Base-by-base conservation (phyloP, 495 filamentous ascomycete species). In the Podospora fimiseda region DNA sequence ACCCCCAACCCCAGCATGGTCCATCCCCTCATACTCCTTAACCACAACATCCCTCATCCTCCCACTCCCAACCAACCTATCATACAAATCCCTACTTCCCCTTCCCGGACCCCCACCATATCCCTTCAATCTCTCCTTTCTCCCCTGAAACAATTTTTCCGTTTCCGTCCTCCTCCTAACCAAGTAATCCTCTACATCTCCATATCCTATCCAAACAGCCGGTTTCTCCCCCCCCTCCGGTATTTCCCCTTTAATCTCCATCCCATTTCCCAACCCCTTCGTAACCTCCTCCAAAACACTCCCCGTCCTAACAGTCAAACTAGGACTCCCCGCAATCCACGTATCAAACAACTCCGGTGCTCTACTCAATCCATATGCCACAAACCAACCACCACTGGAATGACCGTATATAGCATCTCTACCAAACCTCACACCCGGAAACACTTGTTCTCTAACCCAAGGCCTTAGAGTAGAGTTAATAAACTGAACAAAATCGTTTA, bases 21-120 rank as follows among this genome's bases (percentile, higher is more conserved):
- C 59, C 43, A 52, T 37, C 14, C 59, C 59, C 27, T 7, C 27
- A 36, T 58, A 61, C 48, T 52, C 55, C 40, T 58, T 61, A n/a
- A 61, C 21, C 48, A 50, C 49, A 21, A 58, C 41, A 43, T 61
- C 55, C 41, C 56, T 47, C 33, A 55, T 36, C 44, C 43, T 55
- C 36, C 52, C 39, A 22, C 52, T 61, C 19, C 46, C 52, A 9
- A 49, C 43, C 1, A 58, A 2, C 13, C 38, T 21, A 46, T 58
- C 52, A 13, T 46, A 61, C 52, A 61, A 15, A 30, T 58, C 55
- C 38, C n/a, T 56, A 48, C 15, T 16, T 53, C 43, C 7, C 22
- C 41, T 48, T 51, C 43, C 37, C 22, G 0, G 18, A 27, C n/a
- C 24, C 40, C 33, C 43, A 53, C 14, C 47, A 27, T n/a, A n/a